These are phyloP conservation scores for Rhododendron ovatum DNA, from an alignment of 148 eudicot genomes.

Conservation along the genomic window DNA sequence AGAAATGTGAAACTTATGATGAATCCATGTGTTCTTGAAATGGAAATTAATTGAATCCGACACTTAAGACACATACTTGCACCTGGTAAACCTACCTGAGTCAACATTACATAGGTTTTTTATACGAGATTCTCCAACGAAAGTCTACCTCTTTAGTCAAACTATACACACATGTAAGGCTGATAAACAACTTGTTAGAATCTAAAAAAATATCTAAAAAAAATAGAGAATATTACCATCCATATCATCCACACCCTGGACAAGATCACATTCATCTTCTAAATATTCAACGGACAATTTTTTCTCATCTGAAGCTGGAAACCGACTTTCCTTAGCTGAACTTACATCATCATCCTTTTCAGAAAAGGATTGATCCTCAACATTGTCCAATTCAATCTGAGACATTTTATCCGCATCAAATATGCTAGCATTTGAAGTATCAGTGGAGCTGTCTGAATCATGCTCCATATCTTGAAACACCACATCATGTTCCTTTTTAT, in stretches of 20 bases:
- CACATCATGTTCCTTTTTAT: constrained; percentile 13
- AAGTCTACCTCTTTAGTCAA: neutral
- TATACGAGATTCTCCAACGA: neutral
- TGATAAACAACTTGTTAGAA: neutral
- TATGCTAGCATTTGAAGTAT: constrained; percentile 25
- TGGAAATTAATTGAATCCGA: neutral
- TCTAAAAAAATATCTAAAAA: neutral
- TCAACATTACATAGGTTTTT: neutral
- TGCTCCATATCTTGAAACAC: constrained; percentile 23
- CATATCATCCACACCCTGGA: constrained; percentile 61
- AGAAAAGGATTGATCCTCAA: constrained; percentile 24
- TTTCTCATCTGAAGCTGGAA: constrained; percentile 30
- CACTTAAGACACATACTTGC: neutral
- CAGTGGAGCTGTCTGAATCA: constrained; percentile 31
- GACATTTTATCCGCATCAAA: constrained; percentile 18
- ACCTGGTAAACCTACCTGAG: neutral
- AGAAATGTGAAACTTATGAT: neutral
- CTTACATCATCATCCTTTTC: constrained; percentile 34
- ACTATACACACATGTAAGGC: neutral
- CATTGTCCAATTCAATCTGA: constrained; percentile 12
- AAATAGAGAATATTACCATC: constrained; percentile 49
- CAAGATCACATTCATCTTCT: constrained; percentile 78
- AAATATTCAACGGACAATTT: constrained; percentile 70
- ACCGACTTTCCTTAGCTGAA: constrained; percentile 17
- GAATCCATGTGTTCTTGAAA: neutral